Evolutionary conservation across 768 basidiomycete genomes (phyloP), one percentile per base, ranked within the genome.

Genomic region (Collybia sordida): DNA sequence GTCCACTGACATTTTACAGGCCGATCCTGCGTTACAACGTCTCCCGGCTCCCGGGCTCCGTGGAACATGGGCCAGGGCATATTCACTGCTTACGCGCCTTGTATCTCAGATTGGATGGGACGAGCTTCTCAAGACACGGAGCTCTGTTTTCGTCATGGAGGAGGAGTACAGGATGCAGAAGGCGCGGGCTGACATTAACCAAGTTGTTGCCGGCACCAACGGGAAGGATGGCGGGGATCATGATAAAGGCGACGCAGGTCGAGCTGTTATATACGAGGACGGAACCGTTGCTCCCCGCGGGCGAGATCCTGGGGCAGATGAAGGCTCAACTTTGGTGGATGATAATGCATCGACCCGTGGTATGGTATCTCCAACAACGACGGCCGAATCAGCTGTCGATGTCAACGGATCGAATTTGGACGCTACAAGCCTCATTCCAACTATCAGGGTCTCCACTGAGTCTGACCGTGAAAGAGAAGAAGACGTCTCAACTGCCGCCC

Each of bases 121-220:
- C 70, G 97, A 98, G 72, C 81, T 98, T 2, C 78, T 99, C 49
- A 94, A 94, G 74, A 89, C 91, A 12, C 86, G 97, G 79, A 93
- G 91, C 66, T 71, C 76, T 31, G 97, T 99, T 12, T 98, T 99
- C 68, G 97, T 99, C 35, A 99, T 99, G 97, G 97, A 98, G 65
- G 96, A 99, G 65, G 97, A 99, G 65, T 99, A 99, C 65, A 81
- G 97, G 31, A 89, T 91, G 85, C 96, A 98, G 72, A 98, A 98
- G 64, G 86, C 89, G 2, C 82, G 89, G 4, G 72, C 65, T 2
- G 91, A 94, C 23, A 73, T 88, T n/a, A 72, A 76, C 42, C 64
- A 72, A 43, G 64, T 54, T n/a, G 56, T 61, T n/a, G 52, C 31
- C 31, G 57, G 56, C 8, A 38, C 66, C 8, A 66, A 66, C 24